These are phyloP conservation scores for Gossypium davidsonii DNA, from an alignment of 441 rosid genomes.

Conservation along the genomic window DNA sequence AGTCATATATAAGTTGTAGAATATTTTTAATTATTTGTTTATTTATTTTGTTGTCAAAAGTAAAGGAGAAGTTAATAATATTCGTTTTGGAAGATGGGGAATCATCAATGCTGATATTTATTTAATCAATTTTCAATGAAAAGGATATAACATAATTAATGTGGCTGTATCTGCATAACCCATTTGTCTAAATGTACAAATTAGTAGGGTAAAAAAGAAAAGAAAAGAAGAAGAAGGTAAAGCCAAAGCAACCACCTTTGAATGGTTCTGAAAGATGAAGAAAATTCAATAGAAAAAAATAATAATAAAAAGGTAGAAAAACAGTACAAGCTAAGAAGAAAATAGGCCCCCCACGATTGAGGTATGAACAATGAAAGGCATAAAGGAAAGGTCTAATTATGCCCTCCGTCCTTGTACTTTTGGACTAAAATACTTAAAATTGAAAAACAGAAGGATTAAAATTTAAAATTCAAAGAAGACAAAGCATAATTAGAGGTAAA, in stretches of 20 bases:
- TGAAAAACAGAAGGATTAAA: no score
- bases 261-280: not conserved
- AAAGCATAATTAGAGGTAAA: no score
- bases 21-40: no score
- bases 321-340: not conserved
- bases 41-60: not conserved
- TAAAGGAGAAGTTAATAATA: conserved; percentile 15
- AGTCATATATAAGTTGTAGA: not conserved
- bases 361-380: no score
- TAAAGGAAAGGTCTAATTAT: no score
- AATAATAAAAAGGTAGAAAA: not conserved
- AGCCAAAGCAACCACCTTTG: conserved; percentile 17
- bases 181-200: not conserved
- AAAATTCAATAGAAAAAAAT: not conserved
- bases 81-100: conserved; percentile 19
- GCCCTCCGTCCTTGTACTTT: no score
- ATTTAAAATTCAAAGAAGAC: no score
- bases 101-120: conserved; percentile 21
- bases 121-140: conserved; percentile 7
- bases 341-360: conserved; percentile 18
- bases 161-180: conserved; percentile 7
- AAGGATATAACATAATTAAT: conserved; percentile 7
- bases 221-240: not conserved
- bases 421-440: no score
- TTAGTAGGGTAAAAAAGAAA: not conserved